Evolutionary conservation across 2,329 filamentous ascomycete genomes (phyloP).

Genomic region (Dactylellina haptotyla): DNA sequence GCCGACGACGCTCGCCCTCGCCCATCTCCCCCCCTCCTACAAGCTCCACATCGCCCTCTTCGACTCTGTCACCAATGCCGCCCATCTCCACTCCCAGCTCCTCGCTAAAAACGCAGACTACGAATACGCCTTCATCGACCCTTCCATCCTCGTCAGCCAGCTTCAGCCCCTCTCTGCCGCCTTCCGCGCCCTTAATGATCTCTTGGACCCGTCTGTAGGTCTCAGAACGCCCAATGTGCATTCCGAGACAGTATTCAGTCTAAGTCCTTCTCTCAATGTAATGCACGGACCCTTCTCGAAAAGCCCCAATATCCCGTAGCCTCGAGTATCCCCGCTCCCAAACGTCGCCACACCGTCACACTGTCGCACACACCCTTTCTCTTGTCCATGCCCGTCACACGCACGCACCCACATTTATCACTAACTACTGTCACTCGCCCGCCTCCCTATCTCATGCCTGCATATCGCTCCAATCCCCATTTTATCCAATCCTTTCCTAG

Average conservation of each 20-base stretch:
- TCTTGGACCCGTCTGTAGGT: constrained; percentile 64
- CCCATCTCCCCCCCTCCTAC: constrained; percentile 76
- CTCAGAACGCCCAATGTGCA: constrained; percentile 86
- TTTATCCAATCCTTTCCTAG: too few relatives aligned
- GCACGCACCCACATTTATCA: too few relatives aligned
- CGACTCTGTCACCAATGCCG: constrained; percentile 77
- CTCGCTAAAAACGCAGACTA: constrained; percentile 84
- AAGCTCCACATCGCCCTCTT: constrained; percentile 80
- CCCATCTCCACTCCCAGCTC: constrained; percentile 82
- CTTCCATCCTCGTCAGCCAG: constrained; percentile 71
- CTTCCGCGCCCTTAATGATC: constrained; percentile 78
- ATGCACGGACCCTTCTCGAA: constrained; percentile 58
- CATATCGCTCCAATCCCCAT: too few relatives aligned
- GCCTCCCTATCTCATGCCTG: too few relatives aligned
- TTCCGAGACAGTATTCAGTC: constrained; percentile 82
- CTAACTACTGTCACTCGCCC: too few relatives aligned
- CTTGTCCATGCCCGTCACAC: too few relatives aligned
- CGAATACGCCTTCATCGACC: constrained; percentile 94
- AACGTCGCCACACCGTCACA: too few relatives aligned
- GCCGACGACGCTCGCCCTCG: constrained; percentile 75
- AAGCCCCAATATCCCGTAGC: neutral
- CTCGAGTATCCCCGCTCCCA: constrained; percentile 2
- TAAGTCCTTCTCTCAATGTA: constrained; percentile 88
- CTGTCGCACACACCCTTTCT: too few relatives aligned
- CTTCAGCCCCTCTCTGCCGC: constrained; percentile 72